A percentile compares a stretch with the other conserved stretches of the same genome.
phyloP scores from a whole-genome alignment of 1,139 yeast genomes.

The Dujonia santamariae region DNA sequence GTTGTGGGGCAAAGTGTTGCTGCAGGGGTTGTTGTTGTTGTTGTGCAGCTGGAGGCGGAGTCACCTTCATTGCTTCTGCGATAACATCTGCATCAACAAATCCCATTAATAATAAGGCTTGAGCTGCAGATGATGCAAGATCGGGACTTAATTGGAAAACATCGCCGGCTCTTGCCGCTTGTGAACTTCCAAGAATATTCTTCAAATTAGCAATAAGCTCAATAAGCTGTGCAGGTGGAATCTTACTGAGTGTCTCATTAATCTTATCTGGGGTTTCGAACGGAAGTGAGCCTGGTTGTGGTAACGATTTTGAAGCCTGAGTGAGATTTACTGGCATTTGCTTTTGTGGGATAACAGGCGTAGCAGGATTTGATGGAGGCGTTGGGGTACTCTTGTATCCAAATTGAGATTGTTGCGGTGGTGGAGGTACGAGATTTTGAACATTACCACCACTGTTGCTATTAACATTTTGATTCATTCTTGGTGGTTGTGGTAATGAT shows the following conservation, averaged over 20 bases:
- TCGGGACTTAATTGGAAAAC: slow-evolving; percentile 55
- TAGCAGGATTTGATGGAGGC: slow-evolving; percentile 9
- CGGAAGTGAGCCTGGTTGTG: slow-evolving; percentile 43
- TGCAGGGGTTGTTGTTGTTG: slow-evolving; percentile 17
- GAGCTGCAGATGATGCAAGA: slow-evolving; percentile 64
- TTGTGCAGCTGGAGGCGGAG: slow-evolving; percentile 17
- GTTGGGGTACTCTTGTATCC: slow-evolving; percentile 3
- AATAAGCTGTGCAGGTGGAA: slow-evolving; percentile 68
- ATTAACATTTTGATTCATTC: slow-evolving; percentile 2
- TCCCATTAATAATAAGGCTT: slow-evolving; percentile 75
- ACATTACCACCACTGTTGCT: no score
- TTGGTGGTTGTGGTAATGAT: slow-evolving; percentile 8
- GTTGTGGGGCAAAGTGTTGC: slow-evolving; percentile 10
- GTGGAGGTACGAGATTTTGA: no score
- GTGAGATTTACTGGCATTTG: slow-evolving; percentile 43
- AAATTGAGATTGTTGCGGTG: slow-evolving; percentile 6
- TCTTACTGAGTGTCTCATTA: slow-evolving; percentile 52
- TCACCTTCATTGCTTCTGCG: slow-evolving; percentile 37
- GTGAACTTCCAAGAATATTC: slow-evolving; percentile 47
- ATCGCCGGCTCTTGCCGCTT: slow-evolving; percentile 48
- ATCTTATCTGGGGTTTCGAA: slow-evolving; percentile 51
- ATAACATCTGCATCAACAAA: slow-evolving; percentile 64
- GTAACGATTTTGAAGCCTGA: slow-evolving; percentile 51
- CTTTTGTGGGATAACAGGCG: neutral
- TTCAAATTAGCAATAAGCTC: slow-evolving; percentile 66